These are phyloP conservation scores for Nemania bipapillata DNA, from an alignment of 2,329 filamentous ascomycete species.

Conservation along the genomic window DNA sequence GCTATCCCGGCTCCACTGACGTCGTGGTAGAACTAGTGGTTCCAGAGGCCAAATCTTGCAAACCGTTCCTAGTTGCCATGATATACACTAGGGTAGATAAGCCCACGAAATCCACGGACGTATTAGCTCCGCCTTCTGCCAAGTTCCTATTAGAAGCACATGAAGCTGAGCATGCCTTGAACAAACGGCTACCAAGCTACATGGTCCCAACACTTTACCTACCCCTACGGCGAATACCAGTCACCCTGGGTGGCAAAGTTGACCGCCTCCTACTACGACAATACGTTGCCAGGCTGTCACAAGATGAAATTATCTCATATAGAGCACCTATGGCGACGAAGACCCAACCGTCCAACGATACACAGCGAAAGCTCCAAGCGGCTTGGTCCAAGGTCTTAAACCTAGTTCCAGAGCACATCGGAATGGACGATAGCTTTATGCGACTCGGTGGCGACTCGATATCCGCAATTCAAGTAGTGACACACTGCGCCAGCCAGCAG, in stretches of 20 bases:
- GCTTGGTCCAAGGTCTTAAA: not conserved
- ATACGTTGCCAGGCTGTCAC: not conserved
- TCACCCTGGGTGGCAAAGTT: not conserved
- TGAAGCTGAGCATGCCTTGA: not conserved
- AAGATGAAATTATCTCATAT: not conserved
- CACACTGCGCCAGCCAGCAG: too few species aligned
- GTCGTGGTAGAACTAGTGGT: constrained; percentile 7
- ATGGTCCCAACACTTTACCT: constrained; percentile 28
- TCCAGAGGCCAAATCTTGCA: not conserved
- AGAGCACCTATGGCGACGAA: not conserved
- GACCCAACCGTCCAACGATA: not conserved
- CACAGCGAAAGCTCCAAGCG: not conserved
- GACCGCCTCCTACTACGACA: not conserved
- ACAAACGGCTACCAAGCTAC: constrained; percentile 12
- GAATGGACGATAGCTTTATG: constrained; percentile 46
- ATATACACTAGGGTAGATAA: not conserved
- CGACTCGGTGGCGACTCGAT: constrained; percentile 55
- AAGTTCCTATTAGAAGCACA: constrained; percentile 18
- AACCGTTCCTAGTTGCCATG: constrained; percentile 14
- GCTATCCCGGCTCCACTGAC: constrained; percentile 8
- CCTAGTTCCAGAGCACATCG: not conserved
- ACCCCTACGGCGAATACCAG: constrained; percentile 8
- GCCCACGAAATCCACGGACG: not conserved
- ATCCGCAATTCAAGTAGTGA: constrained; percentile 58
- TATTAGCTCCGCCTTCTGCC: not conserved